Percentiles rank a stretch among this genome's conserved stretches.
phyloP scores from a whole-genome alignment of 257 asterid species.

The Jaltomata sinuosa region DNA sequence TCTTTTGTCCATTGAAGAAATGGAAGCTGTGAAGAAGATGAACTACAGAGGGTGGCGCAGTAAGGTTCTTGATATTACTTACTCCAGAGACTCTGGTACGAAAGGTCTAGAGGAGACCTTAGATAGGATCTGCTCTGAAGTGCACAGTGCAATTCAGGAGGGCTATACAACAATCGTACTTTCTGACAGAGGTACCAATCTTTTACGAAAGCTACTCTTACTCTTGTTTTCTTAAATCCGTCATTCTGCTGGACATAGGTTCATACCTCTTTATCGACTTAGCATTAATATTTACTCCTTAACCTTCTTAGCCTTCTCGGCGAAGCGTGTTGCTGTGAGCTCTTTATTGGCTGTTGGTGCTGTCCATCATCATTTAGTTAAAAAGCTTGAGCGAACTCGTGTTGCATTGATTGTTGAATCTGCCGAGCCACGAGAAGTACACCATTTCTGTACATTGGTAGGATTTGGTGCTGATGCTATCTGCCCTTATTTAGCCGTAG shows the following conservation, averaged over 20 bases:
- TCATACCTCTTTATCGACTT: not conserved
- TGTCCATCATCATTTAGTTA: constrained; percentile 94
- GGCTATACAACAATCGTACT: constrained; percentile 85
- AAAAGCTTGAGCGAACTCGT: constrained; percentile 91
- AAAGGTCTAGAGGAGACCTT: constrained; percentile 93
- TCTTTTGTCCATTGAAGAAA: constrained; percentile 69
- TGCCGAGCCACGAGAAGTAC: constrained; percentile 99
- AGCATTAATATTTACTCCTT: not conserved
- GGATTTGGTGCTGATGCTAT: constrained; percentile 99
- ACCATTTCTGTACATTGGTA: constrained; percentile 93
- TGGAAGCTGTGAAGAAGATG: constrained; percentile 92
- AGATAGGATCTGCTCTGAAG: constrained; percentile 84
- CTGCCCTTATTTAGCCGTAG: constrained; percentile 91
- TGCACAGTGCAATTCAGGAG: constrained; percentile 77
- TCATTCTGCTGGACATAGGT: not conserved
- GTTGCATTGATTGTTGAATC: constrained; percentile 87
- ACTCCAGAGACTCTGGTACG: constrained; percentile 52
- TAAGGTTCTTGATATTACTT: constrained; percentile 88
- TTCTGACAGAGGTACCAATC: constrained; percentile 77
- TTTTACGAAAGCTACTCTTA: not conserved
- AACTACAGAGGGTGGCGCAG: constrained; percentile 93
- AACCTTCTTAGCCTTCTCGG: constrained; percentile 59
- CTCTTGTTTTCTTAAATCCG: not conserved
- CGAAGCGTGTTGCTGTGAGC: constrained; percentile 79
- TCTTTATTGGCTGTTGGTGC: constrained; percentile 97